Evolutionary conservation across 768 basidiomycete genomes (phyloP).

Genomic region (Guyanaporus albipodus): DNA sequence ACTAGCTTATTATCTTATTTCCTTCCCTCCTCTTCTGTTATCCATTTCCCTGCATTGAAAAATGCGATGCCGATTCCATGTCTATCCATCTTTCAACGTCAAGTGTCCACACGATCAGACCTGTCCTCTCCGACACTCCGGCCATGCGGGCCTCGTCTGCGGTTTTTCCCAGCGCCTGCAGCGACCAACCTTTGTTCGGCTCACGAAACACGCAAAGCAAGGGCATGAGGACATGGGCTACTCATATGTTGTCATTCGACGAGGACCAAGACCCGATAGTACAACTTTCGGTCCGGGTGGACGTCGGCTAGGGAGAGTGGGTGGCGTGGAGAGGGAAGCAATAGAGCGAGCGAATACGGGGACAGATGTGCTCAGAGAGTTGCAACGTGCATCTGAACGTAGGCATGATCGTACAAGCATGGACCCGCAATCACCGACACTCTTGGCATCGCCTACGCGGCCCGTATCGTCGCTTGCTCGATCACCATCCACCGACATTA

Average conservation of each 20-base stretch:
- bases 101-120: conserved; percentile 89
- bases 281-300: conserved; percentile 3
- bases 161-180: conserved; percentile 87
- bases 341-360: conserved; percentile 24
- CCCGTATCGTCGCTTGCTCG: conserved; percentile 9
- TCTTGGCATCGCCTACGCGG: conserved; percentile 11
- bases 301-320: conserved; percentile 24
- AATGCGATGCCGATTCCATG: conserved; percentile 6
- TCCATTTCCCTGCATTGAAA: conserved; percentile 17
- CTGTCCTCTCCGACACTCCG: conserved; percentile 73
- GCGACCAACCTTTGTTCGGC: conserved; percentile 78
- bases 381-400: conserved; percentile 21
- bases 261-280: conserved; percentile 62
- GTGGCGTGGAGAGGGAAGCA: conserved; percentile 29
- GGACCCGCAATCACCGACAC: conserved; percentile 27
- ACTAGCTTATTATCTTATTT: neutral
- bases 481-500: conserved; percentile 18
- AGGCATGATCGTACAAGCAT: conserved; percentile 10
- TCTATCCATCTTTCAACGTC: conserved; percentile 2
- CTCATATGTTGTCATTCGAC: conserved; percentile 84
- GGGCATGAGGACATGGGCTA: conserved; percentile 88
- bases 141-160: conserved; percentile 55
- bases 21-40: neutral
- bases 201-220: conserved; percentile 79
- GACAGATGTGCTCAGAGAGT: conserved; percentile 22